phyloP scores from a whole-genome alignment of 768 basidiomycete species.

The Lactarius pseudohatsudake region DNA sequence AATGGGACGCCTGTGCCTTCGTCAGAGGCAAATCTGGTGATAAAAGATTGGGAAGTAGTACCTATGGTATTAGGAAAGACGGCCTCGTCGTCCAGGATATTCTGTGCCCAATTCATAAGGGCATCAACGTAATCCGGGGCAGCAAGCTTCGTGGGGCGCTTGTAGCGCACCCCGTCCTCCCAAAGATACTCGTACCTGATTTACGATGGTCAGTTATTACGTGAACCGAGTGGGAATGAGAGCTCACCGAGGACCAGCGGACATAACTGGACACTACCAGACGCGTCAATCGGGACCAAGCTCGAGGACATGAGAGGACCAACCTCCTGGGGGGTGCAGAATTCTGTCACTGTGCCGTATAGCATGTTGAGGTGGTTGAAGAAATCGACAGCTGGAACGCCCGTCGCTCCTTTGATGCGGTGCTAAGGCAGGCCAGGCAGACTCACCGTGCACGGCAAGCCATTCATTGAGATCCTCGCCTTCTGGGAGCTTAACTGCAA shows the following conservation, averaged over 20 bases:
- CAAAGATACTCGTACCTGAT: constrained; percentile 90
- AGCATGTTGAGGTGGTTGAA: constrained; percentile 99
- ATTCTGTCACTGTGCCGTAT: constrained; percentile 97
- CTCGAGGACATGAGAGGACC: constrained; percentile 27
- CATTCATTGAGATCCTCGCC: constrained; percentile 98
- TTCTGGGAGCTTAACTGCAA: constrained; percentile 92
- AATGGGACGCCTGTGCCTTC: constrained; percentile 18
- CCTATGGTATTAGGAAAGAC: constrained; percentile 97
- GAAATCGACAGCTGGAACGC: constrained; percentile 85
- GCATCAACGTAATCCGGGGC: constrained; percentile 97
- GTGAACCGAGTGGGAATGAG: neutral
- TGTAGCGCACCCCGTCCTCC: constrained; percentile 88
- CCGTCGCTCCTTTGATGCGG: neutral
- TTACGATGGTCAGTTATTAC: neutral
- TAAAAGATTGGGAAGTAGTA: constrained; percentile 11
- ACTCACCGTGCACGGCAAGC: constrained; percentile 95
- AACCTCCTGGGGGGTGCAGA: constrained; percentile 93
- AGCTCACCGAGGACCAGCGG: constrained; percentile 84
- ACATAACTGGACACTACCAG: constrained; percentile 89
- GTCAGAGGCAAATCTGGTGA: neutral
- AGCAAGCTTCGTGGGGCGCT: constrained; percentile 88
- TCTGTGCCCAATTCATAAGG: constrained; percentile 98
- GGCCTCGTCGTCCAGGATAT: constrained; percentile 85
- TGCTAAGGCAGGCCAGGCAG: neutral
- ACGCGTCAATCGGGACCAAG: neutral